These are phyloP conservation scores for Fallopia convolvulus DNA, from an alignment of 148 eudicot species.

Conservation along the genomic window DNA sequence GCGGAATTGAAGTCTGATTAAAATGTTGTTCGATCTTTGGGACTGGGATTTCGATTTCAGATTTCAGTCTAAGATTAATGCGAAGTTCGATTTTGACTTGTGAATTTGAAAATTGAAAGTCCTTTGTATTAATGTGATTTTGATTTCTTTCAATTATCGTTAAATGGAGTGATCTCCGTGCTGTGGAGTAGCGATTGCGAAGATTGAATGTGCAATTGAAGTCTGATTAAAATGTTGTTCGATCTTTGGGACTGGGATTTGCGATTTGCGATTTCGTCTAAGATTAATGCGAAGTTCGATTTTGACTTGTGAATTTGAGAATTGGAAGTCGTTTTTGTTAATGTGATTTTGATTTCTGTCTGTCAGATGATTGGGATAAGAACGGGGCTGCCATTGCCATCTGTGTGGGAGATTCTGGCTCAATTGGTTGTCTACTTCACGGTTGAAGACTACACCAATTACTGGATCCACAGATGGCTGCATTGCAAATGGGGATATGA, in stretches of 20 bases:
- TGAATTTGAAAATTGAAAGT: not conserved
- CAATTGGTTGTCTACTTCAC: conserved; percentile 70
- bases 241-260: not conserved
- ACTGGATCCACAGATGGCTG: conserved; percentile 84
- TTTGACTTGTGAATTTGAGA: not conserved
- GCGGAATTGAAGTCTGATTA: not conserved
- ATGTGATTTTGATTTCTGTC: not conserved
- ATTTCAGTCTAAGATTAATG: not conserved
- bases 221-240: not conserved
- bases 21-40: not conserved
- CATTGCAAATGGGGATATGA: conserved; percentile 91
- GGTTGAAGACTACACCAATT: conserved; percentile 79
- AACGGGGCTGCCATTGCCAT: conserved; percentile 82
- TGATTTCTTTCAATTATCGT: not conserved
- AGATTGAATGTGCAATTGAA: not conserved
- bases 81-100: too few species aligned
- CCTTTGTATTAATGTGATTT: too few species aligned
- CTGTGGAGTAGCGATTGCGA: not conserved
- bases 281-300: too few species aligned
- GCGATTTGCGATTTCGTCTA: not conserved
- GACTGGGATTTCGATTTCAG: not conserved
- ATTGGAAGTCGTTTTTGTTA: not conserved
- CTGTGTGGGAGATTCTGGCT: conserved; percentile 52
- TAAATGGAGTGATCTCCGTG: not conserved
- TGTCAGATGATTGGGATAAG: conserved; percentile 69